These are phyloP conservation scores for Eucalyptus regnans DNA, from an alignment of 345 rosid species.

Conservation along the genomic window DNA sequence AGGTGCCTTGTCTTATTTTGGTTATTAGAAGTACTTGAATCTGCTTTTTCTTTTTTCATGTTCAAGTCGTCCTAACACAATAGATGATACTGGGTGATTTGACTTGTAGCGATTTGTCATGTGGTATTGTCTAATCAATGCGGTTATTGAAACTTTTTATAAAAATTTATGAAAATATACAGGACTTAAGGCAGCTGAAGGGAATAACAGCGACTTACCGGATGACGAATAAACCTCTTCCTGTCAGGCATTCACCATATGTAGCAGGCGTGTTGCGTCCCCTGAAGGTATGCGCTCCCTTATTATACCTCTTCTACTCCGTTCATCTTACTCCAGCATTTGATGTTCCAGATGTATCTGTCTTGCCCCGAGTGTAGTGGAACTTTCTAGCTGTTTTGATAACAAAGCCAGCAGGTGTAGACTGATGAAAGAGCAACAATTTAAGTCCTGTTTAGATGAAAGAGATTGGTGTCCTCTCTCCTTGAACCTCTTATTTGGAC, in stretches of 20 bases:
- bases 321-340: neutral
- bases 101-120: neutral
- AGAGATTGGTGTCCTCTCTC: neutral
- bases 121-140: neutral
- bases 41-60: neutral
- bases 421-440: neutral
- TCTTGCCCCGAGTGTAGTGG: neutral
- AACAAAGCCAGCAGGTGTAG: neutral
- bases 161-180: neutral
- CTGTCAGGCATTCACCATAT: slow-evolving; percentile 82
- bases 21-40: neutral
- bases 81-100: neutral
- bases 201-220: slow-evolving; percentile 88
- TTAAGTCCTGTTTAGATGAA: neutral
- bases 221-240: slow-evolving; percentile 93
- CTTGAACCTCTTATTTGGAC: neutral
- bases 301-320: neutral
- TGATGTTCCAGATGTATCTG: neutral
- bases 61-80: neutral
- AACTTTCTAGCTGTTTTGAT: neutral
- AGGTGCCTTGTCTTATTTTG: slow-evolving; percentile 24
- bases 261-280: slow-evolving; percentile 74
- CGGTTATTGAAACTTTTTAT: neutral
- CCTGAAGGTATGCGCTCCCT: slow-evolving; percentile 39
- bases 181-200: slow-evolving; percentile 83